phyloP scores from a whole-genome alignment of 441 rosid genomes.

The Mallotus japonicus region DNA sequence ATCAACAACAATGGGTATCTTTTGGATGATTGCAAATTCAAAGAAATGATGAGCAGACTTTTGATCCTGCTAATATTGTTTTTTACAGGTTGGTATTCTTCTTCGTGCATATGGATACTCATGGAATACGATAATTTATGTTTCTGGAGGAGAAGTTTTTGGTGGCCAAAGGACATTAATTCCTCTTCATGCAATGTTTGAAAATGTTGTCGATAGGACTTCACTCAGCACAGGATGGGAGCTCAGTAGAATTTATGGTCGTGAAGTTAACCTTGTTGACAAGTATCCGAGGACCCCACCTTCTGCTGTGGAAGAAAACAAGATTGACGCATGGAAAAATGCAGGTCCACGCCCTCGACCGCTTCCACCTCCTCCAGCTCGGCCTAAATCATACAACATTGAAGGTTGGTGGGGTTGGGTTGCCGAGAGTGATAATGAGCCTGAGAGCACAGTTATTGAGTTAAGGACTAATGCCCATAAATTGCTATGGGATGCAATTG shows the following conservation, averaged over 20 bases:
- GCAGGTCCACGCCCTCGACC: conserved; percentile 91
- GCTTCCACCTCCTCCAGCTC: conserved; percentile 88
- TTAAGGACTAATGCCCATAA: conserved; percentile 96
- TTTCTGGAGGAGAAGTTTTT: conserved; percentile 92
- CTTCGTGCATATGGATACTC: conserved; percentile 91
- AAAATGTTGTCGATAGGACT: conserved; percentile 91
- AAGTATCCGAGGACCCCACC: conserved; percentile 47
- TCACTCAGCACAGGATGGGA: conserved; percentile 88
- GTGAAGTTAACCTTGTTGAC: conserved; percentile 61
- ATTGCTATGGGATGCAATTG: conserved; percentile 94
- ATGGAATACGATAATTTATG: conserved; percentile 80
- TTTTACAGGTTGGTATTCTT: conserved; percentile 77
- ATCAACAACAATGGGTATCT: not conserved
- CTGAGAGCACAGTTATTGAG: conserved; percentile 92
- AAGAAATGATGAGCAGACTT: conserved; percentile 1
- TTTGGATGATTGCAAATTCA: not conserved
- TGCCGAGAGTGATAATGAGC: conserved; percentile 98
- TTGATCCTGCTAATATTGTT: conserved; percentile 10
- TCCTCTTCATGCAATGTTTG: conserved; percentile 88
- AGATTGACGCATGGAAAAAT: conserved; percentile 55
- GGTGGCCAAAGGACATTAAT: conserved; percentile 90
- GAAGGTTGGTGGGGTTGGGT: conserved; percentile 99
- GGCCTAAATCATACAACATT: conserved; percentile 83
- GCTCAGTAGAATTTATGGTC: conserved; percentile 80
- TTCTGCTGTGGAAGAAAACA: conserved; percentile 49